Percentiles rank a stretch among this genome's conserved stretches.
Evolutionary conservation across 306 rosid species (phyloP).

Genomic region (Luffa aegyptiaca): DNA sequence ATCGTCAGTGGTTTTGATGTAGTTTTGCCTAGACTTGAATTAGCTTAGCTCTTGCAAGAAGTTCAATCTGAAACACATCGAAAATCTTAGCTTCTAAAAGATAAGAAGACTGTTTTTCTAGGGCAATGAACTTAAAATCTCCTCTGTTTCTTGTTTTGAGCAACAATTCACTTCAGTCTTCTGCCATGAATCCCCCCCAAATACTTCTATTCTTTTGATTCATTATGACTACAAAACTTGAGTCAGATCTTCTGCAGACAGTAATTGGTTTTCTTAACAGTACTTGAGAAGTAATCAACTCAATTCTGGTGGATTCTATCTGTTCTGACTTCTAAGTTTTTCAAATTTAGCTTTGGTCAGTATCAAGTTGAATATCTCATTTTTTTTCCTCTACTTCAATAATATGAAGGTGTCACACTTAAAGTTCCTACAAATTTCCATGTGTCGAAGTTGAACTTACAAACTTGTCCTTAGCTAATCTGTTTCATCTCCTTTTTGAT

Average conservation of each 20-base stretch:
- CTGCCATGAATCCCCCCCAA: background rate
- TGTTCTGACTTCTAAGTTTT: background rate
- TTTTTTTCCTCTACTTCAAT: background rate
- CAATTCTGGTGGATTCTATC: background rate
- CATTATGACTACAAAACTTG: background rate
- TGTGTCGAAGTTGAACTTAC: background rate
- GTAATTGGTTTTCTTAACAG: background rate
- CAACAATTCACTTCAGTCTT: background rate
- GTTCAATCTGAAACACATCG: background rate
- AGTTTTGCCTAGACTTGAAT: background rate
- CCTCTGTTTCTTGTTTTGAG: background rate
- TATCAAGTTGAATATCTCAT: background rate
- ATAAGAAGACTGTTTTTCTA: background rate
- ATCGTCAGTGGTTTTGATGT: background rate
- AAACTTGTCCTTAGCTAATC: background rate
- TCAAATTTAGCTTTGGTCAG: background rate
- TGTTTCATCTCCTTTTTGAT: background rate
- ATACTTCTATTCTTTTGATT: background rate
- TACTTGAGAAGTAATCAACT: background rate
- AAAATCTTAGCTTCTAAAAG: background rate
- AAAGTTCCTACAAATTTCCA: background rate
- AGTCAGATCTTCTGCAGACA: background rate
- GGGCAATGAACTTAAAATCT: background rate
- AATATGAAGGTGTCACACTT: background rate
- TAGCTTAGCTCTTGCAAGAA: background rate